These are phyloP conservation scores for Creolimax fragrantissima DNA, from an alignment of 78 protist genomes.

Conservation along the genomic window DNA sequence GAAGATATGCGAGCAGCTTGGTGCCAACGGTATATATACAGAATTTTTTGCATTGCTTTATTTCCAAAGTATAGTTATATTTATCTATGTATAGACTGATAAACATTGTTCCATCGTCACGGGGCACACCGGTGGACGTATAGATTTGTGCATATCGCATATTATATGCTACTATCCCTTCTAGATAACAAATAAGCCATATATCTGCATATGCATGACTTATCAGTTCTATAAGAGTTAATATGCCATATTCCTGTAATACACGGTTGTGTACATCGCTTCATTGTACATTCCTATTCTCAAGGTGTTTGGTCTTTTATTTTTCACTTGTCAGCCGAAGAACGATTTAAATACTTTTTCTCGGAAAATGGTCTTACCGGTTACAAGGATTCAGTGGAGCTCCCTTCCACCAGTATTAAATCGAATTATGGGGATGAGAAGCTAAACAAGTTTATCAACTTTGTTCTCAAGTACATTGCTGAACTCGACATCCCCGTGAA, in stretches of 20 bases:
- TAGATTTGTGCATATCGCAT: background rate
- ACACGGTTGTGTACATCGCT: background rate
- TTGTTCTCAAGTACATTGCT: constrained; percentile 63
- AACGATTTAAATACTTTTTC: constrained; percentile 73
- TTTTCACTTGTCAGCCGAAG: background rate
- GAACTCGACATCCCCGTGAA: constrained; percentile 76
- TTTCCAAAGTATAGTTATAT: background rate
- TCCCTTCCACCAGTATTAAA: constrained; percentile 34
- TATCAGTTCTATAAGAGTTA: background rate
- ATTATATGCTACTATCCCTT: background rate
- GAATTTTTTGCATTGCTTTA: no score
- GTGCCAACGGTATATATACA: no score
- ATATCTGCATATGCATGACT: background rate
- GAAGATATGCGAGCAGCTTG: constrained; percentile 90
- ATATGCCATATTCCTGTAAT: background rate
- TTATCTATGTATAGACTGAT: background rate
- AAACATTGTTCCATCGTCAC: no score
- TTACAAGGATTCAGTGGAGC: constrained; percentile 58
- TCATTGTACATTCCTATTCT: background rate
- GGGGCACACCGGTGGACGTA: no score
- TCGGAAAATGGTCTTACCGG: constrained; percentile 95
- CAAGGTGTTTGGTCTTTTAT: background rate
- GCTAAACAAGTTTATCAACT: constrained; percentile 64
- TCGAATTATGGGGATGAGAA: constrained; percentile 74
- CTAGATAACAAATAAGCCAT: background rate